Evolutionary conservation across 768 basidiomycete genomes (phyloP), one percentile per base, ranked within the genome.

Genomic region (Leccinum ochraceum): DNA sequence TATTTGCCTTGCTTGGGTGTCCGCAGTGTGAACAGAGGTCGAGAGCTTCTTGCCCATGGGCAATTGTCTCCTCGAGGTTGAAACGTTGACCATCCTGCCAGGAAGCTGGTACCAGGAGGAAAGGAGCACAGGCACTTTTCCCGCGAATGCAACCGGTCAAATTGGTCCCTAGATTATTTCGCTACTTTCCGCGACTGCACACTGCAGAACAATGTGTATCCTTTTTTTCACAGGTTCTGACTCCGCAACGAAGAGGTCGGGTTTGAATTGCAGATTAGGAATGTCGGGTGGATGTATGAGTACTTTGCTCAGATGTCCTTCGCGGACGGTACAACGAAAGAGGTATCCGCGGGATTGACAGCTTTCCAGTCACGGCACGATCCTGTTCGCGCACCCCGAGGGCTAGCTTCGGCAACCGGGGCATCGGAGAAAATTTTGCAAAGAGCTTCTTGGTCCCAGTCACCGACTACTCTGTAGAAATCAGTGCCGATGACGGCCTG

Each of bases 291-390:
- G 4, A 59, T 59, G 24, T 63, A 57, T 44, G 61, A 64, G 17
- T 57, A 63, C 14, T 63, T 63, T 10, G 57, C 53, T 13, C 53
- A 52, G 16, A 42, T 64, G 3, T 4, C 46, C n/a, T 63, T 63
- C 17, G 30, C 16, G 32, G 54, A 63, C 24, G 54, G 54, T 2
- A 56, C 51, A 5, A 37, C 6, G 17, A 11, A 17, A 48, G 57
- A 59, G 3, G 39, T 64, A 30, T 44, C 44, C 30, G 62, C 55
- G 6, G 63, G 63, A 10, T 53, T 53, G 7, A 64, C 63, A 14
- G 10, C 54, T 42, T 64, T 63, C 36, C 44, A 24, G 1, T 58
- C 63, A 14, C 26, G 39, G 0, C n/a, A 58, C n/a, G 49, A 22
- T 42, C 16, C 16, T 16, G 7, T 26, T 5, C 8, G 20, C 7